A percentile compares a stretch with the other conserved stretches of the same genome.
These are phyloP conservation scores for Suillus alpinus DNA, from an alignment of 768 basidiomycete species.

Conservation along the genomic window DNA sequence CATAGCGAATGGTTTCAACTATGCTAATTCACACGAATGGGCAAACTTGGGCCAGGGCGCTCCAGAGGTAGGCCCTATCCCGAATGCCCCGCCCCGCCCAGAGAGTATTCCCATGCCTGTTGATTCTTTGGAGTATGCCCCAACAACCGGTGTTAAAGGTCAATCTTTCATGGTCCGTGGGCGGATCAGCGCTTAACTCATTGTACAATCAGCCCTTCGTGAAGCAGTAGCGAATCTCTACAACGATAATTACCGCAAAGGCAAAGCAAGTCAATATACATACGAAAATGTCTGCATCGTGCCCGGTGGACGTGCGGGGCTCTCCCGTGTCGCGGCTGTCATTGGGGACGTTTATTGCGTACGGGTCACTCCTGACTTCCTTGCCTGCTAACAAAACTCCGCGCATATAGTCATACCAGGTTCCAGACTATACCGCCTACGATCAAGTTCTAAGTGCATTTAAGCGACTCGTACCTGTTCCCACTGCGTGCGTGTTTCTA, in stretches of 20 bases:
- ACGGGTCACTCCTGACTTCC: constrained; percentile 12
- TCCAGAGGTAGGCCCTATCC: constrained; percentile 84
- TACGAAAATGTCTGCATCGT: constrained; percentile 94
- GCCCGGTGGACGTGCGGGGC: constrained; percentile 87
- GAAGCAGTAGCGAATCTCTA: constrained; percentile 90
- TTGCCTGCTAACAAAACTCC: constrained; percentile 4
- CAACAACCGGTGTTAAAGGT: constrained; percentile 90
- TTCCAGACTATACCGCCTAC: constrained; percentile 90
- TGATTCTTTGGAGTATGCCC: constrained; percentile 86
- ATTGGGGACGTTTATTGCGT: constrained; percentile 87
- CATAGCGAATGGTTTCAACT: constrained; percentile 92
- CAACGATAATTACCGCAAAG: constrained; percentile 82
- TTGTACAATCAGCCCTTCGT: constrained; percentile 55
- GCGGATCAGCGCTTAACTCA: constrained; percentile 5
- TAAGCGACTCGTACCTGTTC: constrained; percentile 86
- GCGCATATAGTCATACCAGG: constrained; percentile 67
- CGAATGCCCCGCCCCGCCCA: constrained; percentile 67
- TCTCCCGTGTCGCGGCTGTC: constrained; percentile 89
- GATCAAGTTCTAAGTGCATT: constrained; percentile 84
- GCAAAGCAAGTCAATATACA: constrained; percentile 81
- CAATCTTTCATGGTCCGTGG: neutral
- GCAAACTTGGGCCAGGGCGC: constrained; percentile 90
- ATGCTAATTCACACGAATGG: constrained; percentile 77
- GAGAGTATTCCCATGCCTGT: constrained; percentile 59
- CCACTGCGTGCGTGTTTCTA: constrained; percentile 64